phyloP scores from a whole-genome alignment of 345 rosid species.

The Populus nigra region DNA sequence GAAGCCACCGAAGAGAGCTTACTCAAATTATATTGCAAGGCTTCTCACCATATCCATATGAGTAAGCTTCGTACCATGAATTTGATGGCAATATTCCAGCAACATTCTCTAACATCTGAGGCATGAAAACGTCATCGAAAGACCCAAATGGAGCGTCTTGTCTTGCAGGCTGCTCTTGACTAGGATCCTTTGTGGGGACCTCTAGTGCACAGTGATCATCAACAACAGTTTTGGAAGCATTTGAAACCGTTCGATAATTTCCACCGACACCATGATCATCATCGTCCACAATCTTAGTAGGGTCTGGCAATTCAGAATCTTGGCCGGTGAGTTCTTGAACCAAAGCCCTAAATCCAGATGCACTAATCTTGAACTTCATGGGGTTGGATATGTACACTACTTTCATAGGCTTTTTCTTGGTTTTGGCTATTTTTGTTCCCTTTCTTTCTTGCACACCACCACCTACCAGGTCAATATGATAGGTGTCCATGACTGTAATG shows the following conservation, averaged over 20 bases:
- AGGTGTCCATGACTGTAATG: not conserved
- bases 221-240: not conserved
- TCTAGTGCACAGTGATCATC: not conserved
- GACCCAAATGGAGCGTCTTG: not conserved
- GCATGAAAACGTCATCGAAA: slow-evolving; percentile 30
- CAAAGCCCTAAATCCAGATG: slow-evolving; percentile 42
- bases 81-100: slow-evolving; percentile 22
- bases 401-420: slow-evolving; percentile 34
- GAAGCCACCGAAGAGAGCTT: not conserved
- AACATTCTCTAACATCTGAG: slow-evolving; percentile 32
- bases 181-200: not conserved
- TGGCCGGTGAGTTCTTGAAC: slow-evolving; percentile 56
- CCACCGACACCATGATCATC: not conserved
- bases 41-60: not conserved
- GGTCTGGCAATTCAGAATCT: slow-evolving; percentile 35
- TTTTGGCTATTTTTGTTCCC: not conserved
- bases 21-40: slow-evolving; percentile 4
- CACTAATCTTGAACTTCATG: slow-evolving; percentile 38
- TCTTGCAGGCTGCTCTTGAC: not conserved
- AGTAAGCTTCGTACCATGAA: slow-evolving; percentile 13
- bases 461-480: not conserved
- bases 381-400: slow-evolving; percentile 58
- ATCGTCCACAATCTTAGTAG: slow-evolving; percentile 1
- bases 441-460: slow-evolving; percentile 9
- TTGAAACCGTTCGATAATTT: slow-evolving; percentile 6